A percentile compares a stretch with the other conserved stretches of the same genome.
These are phyloP conservation scores for Citrus sp. DNA, from an alignment of 345 rosid genomes.

Conservation along the genomic window DNA sequence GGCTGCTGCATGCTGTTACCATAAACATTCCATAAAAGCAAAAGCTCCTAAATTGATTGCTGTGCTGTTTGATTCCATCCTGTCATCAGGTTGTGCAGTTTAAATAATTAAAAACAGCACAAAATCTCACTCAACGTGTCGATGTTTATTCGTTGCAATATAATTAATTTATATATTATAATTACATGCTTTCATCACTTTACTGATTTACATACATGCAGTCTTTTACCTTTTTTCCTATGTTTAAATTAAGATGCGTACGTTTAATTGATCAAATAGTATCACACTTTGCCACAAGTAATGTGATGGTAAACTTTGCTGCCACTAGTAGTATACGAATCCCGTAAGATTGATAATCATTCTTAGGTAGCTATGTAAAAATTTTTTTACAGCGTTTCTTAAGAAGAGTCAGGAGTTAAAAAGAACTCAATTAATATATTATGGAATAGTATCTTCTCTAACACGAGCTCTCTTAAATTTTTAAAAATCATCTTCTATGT, in stretches of 20 bases:
- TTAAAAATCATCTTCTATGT: too few relatives aligned
- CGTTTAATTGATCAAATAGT: not conserved
- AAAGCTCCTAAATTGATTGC: not conserved
- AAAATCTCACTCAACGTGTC: not conserved
- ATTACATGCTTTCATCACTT: not conserved
- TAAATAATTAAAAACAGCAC: slow-evolving; percentile 16
- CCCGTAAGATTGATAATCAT: too few relatives aligned
- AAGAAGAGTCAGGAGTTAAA: too few relatives aligned
- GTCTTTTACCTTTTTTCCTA: too few relatives aligned
- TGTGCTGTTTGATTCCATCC: not conserved
- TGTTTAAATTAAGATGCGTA: not conserved
- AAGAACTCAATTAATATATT: too few relatives aligned
- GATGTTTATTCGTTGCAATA: not conserved
- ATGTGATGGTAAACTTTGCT: too few relatives aligned
- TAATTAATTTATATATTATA: not conserved
- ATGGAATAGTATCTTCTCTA: too few relatives aligned
- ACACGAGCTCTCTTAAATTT: too few relatives aligned
- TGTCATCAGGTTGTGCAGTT: not conserved
- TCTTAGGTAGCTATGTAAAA: too few relatives aligned
- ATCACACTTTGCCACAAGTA: too few relatives aligned
- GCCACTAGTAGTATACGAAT: too few relatives aligned
- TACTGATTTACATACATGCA: not conserved
- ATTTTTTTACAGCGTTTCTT: too few relatives aligned
- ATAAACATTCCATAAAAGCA: slow-evolving; percentile 15
- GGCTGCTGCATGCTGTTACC: not conserved